phyloP scores from a whole-genome alignment of 441 rosid genomes.

The Sinapis alba region DNA sequence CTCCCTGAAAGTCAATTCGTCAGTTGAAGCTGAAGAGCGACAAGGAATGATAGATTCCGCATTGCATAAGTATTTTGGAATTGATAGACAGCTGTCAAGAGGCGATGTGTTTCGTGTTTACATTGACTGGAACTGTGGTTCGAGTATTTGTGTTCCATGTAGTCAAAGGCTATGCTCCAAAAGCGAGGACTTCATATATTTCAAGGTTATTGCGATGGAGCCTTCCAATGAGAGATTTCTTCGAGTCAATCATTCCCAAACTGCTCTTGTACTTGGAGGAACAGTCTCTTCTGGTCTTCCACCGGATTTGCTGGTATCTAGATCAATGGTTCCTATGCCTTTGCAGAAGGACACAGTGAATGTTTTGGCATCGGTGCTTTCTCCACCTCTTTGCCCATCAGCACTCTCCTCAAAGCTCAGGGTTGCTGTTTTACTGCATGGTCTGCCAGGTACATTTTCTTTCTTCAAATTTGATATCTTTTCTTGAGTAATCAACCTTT shows the following conservation, averaged over 20 bases:
- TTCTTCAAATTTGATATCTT: not conserved
- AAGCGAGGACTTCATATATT: conserved; percentile 53
- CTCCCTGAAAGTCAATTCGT: conserved; percentile 61
- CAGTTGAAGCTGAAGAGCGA: conserved; percentile 79
- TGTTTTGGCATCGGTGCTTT: conserved; percentile 75
- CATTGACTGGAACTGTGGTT: conserved; percentile 78
- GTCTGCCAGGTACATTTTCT: conserved; percentile 59
- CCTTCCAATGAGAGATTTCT: conserved; percentile 81
- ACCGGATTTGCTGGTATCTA: conserved; percentile 66
- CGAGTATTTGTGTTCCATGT: conserved; percentile 73
- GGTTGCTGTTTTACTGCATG: conserved; percentile 82
- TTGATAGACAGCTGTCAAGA: conserved; percentile 72
- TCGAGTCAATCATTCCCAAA: conserved; percentile 70
- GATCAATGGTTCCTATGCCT: conserved; percentile 56
- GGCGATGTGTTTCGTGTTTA: conserved; percentile 75
- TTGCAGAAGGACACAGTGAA: conserved; percentile 69
- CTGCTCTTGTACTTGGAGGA: conserved; percentile 96
- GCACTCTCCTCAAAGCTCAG: conserved; percentile 81
- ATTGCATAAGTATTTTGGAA: conserved; percentile 68
- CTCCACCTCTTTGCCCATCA: conserved; percentile 83
- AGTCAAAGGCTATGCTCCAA: conserved; percentile 47
- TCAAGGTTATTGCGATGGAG: conserved; percentile 94
- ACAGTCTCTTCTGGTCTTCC: conserved; percentile 78
- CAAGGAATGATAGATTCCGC: conserved; percentile 86
- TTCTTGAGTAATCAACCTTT: not conserved